Evolutionary conservation across 169 alveolate species (phyloP).

Genomic region (Cryptosporidium andersoni): DNA sequence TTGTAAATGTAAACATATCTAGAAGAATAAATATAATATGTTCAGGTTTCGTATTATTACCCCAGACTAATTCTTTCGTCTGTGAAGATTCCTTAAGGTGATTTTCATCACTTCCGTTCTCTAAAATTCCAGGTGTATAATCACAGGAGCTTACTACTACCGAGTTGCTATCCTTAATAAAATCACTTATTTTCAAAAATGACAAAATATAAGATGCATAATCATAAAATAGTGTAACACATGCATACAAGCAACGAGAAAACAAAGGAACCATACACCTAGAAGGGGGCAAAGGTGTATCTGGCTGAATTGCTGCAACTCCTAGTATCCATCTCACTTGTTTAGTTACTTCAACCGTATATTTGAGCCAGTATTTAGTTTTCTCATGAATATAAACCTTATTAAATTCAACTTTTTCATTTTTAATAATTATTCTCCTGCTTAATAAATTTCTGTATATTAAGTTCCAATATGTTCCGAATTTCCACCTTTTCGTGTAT

Average conservation of each 20-base stretch:
- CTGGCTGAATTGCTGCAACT: conserved; percentile 23
- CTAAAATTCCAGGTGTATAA: too few species aligned
- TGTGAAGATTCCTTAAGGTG: background rate
- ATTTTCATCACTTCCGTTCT: too few species aligned
- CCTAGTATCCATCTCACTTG: conserved; percentile 69
- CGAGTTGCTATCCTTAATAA: background rate
- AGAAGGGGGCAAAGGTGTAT: conserved; percentile 59
- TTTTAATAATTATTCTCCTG: conserved; percentile 50
- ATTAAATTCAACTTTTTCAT: conserved; percentile 51
- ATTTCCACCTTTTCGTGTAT: conserved; percentile 64
- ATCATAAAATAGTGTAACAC: conserved; percentile 40
- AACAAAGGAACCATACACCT: conserved; percentile 54
- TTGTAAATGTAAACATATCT: conserved; percentile 39
- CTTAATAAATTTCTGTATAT: conserved; percentile 55
- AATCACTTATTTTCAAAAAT: conserved; percentile 4
- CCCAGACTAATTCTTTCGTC: conserved; percentile 13
- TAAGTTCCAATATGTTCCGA: conserved; percentile 63
- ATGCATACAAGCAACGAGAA: conserved; percentile 54
- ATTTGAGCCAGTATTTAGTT: conserved; percentile 55
- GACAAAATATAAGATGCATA: conserved; percentile 19
- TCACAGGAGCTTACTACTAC: background rate
- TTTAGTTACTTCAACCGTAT: conserved; percentile 55
- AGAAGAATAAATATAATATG: conserved; percentile 25
- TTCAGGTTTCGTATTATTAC: conserved; percentile 35
- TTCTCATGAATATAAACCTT: conserved; percentile 53